phyloP scores from a whole-genome alignment of 192 early-diverging fungal genomes.

The Phlyctochytrium planicorne region DNA sequence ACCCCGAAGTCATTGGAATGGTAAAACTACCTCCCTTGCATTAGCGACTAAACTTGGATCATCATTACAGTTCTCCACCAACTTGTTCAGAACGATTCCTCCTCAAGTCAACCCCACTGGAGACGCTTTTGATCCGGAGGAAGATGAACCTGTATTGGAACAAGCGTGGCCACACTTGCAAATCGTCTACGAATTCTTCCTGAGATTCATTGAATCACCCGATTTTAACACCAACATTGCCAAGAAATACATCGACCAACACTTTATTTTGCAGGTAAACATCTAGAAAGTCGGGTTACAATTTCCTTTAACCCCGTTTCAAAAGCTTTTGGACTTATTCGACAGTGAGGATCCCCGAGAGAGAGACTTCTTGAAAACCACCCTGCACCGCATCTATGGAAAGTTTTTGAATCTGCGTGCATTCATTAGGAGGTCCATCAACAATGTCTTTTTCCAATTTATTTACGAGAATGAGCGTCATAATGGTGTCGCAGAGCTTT shows the following conservation, averaged over 20 bases:
- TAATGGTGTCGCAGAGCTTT: conserved; percentile 96
- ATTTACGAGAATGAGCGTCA: conserved; percentile 96
- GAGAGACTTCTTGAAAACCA: conserved; percentile 98
- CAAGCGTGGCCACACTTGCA: conserved; percentile 97
- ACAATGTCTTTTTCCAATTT: conserved; percentile 98
- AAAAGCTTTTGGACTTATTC: conserved; percentile 92
- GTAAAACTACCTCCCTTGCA: conserved; percentile 43
- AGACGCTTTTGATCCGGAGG: conserved; percentile 98
- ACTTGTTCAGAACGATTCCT: conserved; percentile 95
- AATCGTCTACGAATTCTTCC: conserved; percentile 97
- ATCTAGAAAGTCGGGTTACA: background rate
- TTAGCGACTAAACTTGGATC: background rate
- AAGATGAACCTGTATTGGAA: conserved; percentile 98
- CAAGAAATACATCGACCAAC: conserved; percentile 94
- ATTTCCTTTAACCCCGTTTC: background rate
- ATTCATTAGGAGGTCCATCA: conserved; percentile 96
- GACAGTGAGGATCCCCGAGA: conserved; percentile 98
- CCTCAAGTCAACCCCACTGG: conserved; percentile 93
- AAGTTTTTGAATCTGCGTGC: conserved; percentile 97
- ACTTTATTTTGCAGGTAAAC: conserved; percentile 91
- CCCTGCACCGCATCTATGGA: conserved; percentile 96
- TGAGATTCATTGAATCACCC: conserved; percentile 95
- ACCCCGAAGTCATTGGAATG: conserved; percentile 94
- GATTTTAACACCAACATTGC: conserved; percentile 98
- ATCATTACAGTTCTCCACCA: conserved; percentile 73